These are phyloP conservation scores for Kwoniella shivajii DNA, from an alignment of 1,284 basidiomycete species.

Conservation along the genomic window DNA sequence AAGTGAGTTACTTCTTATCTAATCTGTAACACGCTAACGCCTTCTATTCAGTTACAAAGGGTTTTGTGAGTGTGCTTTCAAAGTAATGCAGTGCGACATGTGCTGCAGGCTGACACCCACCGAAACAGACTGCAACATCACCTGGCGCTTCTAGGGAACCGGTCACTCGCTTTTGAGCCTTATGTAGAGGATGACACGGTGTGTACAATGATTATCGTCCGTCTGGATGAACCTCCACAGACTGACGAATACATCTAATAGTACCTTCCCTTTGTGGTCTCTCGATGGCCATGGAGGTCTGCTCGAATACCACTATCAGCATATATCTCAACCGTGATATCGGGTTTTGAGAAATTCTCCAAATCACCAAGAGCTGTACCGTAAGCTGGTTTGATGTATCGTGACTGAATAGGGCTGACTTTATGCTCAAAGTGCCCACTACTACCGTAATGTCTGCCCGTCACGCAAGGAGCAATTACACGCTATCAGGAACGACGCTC, in stretches of 20 bases:
- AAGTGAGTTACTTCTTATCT: slow-evolving; percentile 18
- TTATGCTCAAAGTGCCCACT: slow-evolving; percentile 20
- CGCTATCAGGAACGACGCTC: slow-evolving; percentile 23
- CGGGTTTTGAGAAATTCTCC: slow-evolving; percentile 47
- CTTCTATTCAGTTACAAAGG: slow-evolving; percentile 26
- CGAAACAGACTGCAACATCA: slow-evolving; percentile 47
- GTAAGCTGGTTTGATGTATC: slow-evolving; percentile 25
- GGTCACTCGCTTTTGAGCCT: slow-evolving; percentile 48
- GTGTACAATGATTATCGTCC: slow-evolving; percentile 6
- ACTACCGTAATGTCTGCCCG: slow-evolving; percentile 34
- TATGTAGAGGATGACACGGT: slow-evolving; percentile 44
- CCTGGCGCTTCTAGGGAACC: slow-evolving; percentile 43
- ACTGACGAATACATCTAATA: slow-evolving; percentile 1
- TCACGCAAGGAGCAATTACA: slow-evolving; percentile 24
- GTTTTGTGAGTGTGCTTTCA: slow-evolving; percentile 21
- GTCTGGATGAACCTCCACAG: too few species aligned
- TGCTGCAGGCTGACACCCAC: background rate
- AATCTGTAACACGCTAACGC: slow-evolving; percentile 13
- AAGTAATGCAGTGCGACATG: background rate
- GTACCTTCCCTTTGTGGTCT: slow-evolving; percentile 32
- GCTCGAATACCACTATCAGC: slow-evolving; percentile 48
- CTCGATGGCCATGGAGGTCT: slow-evolving; percentile 44
- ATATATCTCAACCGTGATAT: slow-evolving; percentile 40
- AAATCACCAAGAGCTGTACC: slow-evolving; percentile 44
- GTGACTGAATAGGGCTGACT: background rate